phyloP scores from a whole-genome alignment of 1,284 basidiomycete species.

The Thelephora terrestris region DNA sequence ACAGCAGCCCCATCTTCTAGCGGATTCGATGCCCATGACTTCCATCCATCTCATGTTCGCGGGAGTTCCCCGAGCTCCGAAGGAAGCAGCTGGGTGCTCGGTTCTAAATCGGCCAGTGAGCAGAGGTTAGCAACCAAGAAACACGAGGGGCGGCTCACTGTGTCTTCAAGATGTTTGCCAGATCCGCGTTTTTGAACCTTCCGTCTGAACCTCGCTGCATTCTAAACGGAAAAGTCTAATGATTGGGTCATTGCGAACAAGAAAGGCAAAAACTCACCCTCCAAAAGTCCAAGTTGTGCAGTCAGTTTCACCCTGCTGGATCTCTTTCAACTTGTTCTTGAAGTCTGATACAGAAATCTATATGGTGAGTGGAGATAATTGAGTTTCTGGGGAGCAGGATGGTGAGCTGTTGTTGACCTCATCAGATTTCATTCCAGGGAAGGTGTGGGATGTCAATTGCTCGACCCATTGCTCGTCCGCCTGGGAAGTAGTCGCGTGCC shows the following conservation, averaged over 20 bases:
- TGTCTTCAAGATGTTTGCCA: conserved; percentile 59
- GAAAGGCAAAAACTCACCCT: conserved; percentile 27
- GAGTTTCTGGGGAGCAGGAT: not conserved
- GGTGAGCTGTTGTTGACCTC: conserved; percentile 15
- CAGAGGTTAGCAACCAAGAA: not conserved
- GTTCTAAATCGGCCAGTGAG: conserved; percentile 33
- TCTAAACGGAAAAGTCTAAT: conserved; percentile 23
- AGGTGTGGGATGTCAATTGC: conserved; percentile 37
- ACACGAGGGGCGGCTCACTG: conserved; percentile 36
- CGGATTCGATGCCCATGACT: conserved; percentile 74
- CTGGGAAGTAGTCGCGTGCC: conserved; percentile 67
- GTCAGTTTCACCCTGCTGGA: conserved; percentile 34
- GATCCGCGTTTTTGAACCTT: conserved; percentile 58
- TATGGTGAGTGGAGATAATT: not conserved
- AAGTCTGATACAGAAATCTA: conserved; percentile 54
- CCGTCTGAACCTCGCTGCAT: conserved; percentile 54
- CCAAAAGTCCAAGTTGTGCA: conserved; percentile 61
- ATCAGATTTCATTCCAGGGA: conserved; percentile 43
- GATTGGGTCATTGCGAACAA: not conserved
- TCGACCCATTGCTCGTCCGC: conserved; percentile 64
- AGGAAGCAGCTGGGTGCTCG: conserved; percentile 63
- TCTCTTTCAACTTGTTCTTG: conserved; percentile 30
- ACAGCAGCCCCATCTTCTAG: conserved; percentile 73
- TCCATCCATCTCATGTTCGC: conserved; percentile 67
- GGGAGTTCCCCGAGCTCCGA: conserved; percentile 73